Evolutionary conservation across 2,329 filamentous ascomycete species (phyloP), one percentile per base, ranked within the genome.

Genomic region (Penicillium occitanis): DNA sequence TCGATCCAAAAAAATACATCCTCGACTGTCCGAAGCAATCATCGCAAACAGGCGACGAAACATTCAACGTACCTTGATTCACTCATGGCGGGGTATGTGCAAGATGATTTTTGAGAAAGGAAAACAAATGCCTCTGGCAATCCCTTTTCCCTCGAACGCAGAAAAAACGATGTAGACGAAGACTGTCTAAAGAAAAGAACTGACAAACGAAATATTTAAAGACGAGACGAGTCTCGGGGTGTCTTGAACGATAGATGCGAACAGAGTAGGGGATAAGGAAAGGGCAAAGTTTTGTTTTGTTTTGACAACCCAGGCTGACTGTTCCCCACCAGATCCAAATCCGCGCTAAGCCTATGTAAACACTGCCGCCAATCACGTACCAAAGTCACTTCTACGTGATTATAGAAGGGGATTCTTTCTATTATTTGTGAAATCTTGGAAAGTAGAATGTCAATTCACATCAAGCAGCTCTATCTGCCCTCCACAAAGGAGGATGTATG

Each of bases 21-120:
- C 28, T 55, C 51, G 53, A 40, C 17, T 22, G 30, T 40, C 11
- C 19, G n/a, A 14, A 57, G 33, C n/a, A n/a, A 57, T 40, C 22
- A 22, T 25, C 53, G 30, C 53, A 37, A 37, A 37, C 33, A 37
- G n/a, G 53, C n/a, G n/a, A 57, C 72, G 55, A 65, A 67, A 68
- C 63, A 66, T 58, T 40, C n/a, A 19, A 64, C 77, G 68, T 79
- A 88, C 86, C 86, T 86, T 75, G 87, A 89, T 83, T 88, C 87
- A 78, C 86, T 85, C 87, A 89, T 89, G 73, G 78, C 82, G 79
- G 77, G 75, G 76, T 75, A 75, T 63, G 67, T 62, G 63, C 44
- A 65, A 44, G 48, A 58, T 57, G 48, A 33, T 37, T 66, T 37
- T 60, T 55, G 66, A 55, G 59, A 63, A 58, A 59, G 19, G 22